Percentiles rank a stretch among this genome's conserved stretches.
phyloP scores from a whole-genome alignment of 768 basidiomycete species.

The Strobilomyces confusus region DNA sequence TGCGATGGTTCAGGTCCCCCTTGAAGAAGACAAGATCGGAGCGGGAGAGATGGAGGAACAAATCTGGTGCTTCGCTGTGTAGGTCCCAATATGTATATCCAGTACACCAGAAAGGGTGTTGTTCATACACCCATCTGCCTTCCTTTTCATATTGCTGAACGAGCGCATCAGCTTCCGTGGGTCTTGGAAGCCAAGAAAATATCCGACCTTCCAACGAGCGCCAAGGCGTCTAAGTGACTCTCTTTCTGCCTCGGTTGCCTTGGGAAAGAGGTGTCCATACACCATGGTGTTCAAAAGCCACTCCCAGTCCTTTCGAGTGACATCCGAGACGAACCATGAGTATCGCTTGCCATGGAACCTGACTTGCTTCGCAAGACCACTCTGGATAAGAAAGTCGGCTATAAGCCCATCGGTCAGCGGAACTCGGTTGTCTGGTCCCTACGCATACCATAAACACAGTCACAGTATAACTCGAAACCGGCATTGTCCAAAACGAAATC shows the following conservation, averaged over 20 bases:
- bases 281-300: slow-evolving; percentile 87
- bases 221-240: slow-evolving; percentile 80
- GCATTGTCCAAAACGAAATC: slow-evolving; percentile 86
- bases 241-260: slow-evolving; percentile 72
- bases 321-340: slow-evolving; percentile 93
- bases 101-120: slow-evolving; percentile 94
- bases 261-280: slow-evolving; percentile 90
- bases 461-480: slow-evolving; percentile 80
- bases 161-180: neutral
- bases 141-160: slow-evolving; percentile 83
- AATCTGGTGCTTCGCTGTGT: slow-evolving; percentile 78
- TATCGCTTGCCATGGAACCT: slow-evolving; percentile 96
- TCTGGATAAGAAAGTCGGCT: slow-evolving; percentile 94
- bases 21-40: slow-evolving; percentile 94
- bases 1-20: slow-evolving; percentile 91
- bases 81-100: slow-evolving; percentile 93
- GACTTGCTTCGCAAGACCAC: slow-evolving; percentile 77
- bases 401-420: slow-evolving; percentile 16
- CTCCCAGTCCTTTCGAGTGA: slow-evolving; percentile 91
- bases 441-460: slow-evolving; percentile 73
- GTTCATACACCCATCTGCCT: slow-evolving; percentile 92
- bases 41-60: slow-evolving; percentile 87
- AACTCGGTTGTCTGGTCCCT: neutral
- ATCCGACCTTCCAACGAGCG: slow-evolving; percentile 78
- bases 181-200: neutral